Evolutionary conservation across 148 eudicot genomes (phyloP).

Genomic region (Silene latifolia): DNA sequence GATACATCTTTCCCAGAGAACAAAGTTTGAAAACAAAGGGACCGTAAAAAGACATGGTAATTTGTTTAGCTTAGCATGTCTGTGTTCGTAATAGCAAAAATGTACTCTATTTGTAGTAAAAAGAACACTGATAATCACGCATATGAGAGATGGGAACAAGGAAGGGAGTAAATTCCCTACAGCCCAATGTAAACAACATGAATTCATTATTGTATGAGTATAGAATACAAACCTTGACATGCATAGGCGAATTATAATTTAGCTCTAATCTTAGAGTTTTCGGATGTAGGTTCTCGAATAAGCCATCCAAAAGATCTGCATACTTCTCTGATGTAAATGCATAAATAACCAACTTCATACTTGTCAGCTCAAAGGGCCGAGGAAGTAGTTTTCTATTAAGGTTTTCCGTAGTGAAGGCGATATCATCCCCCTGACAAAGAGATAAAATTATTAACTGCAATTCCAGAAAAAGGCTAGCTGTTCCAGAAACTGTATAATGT

Average conservation of each 20-base stretch:
- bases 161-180: not conserved
- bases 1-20: not conserved
- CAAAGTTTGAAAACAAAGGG: not conserved
- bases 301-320: slow-evolving; percentile 23
- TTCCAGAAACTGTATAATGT: not conserved
- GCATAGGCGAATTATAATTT: slow-evolving; percentile 9
- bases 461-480: not conserved
- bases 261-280: slow-evolving; percentile 14
- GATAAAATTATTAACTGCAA: not conserved
- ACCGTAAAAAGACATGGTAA: not conserved
- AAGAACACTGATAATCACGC: not conserved
- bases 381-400: not conserved
- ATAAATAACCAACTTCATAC: slow-evolving; percentile 10
- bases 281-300: slow-evolving; percentile 18
- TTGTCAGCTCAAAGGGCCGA: slow-evolving; percentile 13
- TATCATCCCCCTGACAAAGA: slow-evolving; percentile 11
- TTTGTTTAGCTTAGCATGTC: not conserved
- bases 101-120: not conserved
- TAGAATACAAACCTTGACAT: slow-evolving; percentile 22
- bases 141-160: not conserved
- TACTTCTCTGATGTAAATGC: not conserved
- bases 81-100: not conserved
- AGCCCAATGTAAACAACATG: not conserved
- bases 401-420: slow-evolving; percentile 5
- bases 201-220: not conserved